These are phyloP conservation scores for Marvania coccoides DNA, from an alignment of 139 green algal genomes.

Conservation along the genomic window DNA sequence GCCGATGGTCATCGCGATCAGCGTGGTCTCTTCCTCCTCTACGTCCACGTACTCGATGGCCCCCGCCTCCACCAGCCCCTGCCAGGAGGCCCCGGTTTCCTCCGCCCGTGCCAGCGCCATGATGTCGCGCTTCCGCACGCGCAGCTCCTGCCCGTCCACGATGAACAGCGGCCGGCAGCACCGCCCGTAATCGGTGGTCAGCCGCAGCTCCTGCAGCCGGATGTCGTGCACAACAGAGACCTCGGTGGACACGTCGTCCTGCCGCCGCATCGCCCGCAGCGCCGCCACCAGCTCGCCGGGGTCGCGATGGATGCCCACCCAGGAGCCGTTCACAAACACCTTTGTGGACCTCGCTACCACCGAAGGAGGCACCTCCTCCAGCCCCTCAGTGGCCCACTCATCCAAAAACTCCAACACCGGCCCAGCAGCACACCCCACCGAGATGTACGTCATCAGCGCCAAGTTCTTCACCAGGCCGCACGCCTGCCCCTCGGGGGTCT, in stretches of 20 bases:
- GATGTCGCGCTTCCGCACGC: slow-evolving; percentile 81
- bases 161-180: slow-evolving; percentile 89
- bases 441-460: slow-evolving; percentile 93
- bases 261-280: slow-evolving; percentile 65
- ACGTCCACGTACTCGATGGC: slow-evolving; percentile 74
- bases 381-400: slow-evolving; percentile 69
- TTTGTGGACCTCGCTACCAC: slow-evolving; percentile 60
- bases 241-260: slow-evolving; percentile 66
- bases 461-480: slow-evolving; percentile 98
- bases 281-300: slow-evolving; percentile 63
- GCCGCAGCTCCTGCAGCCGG: slow-evolving; percentile 71
- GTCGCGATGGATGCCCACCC: slow-evolving; percentile 72
- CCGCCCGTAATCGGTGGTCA: slow-evolving; percentile 83
- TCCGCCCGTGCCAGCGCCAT: slow-evolving; percentile 33
- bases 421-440: slow-evolving; percentile 51
- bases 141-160: slow-evolving; percentile 74
- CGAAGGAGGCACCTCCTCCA: slow-evolving; percentile 67
- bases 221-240: slow-evolving; percentile 84
- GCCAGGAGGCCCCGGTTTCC: slow-evolving; percentile 40
- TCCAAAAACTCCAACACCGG: slow-evolving; percentile 73
- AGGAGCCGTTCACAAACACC: slow-evolving; percentile 80
- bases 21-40: slow-evolving; percentile 96
- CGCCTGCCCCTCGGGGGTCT: slow-evolving; percentile 94
- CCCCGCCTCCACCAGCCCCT: slow-evolving; percentile 48
- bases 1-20: slow-evolving; percentile 94